phyloP scores from a whole-genome alignment of 768 basidiomycete genomes.

The Lactarius trivialis region DNA sequence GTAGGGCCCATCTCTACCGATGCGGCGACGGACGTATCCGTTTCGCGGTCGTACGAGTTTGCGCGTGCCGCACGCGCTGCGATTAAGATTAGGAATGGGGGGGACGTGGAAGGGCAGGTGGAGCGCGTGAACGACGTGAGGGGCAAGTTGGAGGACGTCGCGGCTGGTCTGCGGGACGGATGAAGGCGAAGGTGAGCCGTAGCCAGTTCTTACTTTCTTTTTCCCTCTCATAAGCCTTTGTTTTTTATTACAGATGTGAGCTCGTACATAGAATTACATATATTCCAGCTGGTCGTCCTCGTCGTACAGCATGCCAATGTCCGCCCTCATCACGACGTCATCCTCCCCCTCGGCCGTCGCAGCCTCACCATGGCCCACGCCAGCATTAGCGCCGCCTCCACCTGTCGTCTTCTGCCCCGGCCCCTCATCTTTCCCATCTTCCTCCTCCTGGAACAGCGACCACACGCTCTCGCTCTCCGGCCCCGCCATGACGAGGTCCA shows the following conservation, averaged over 20 bases:
- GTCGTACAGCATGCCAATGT: neutral
- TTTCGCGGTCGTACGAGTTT: conserved; percentile 55
- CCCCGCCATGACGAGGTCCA: conserved; percentile 30
- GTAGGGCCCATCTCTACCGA: neutral
- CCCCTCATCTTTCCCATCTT: neutral
- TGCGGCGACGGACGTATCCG: conserved; percentile 31
- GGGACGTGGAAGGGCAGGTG: conserved; percentile 48
- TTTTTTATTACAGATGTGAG: no score
- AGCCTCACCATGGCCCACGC: neutral
- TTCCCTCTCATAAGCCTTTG: no score
- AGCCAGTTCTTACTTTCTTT: no score
- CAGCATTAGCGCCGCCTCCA: neutral
- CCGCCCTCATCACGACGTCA: neutral
- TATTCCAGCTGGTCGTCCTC: conserved; percentile 1
- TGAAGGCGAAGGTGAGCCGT: neutral
- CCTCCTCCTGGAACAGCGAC: conserved; percentile 28
- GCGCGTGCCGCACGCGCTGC: conserved; percentile 49
- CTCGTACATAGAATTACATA: neutral
- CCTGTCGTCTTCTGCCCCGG: neutral
- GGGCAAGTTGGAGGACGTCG: conserved; percentile 46
- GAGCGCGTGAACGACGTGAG: conserved; percentile 51
- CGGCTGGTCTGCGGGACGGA: conserved; percentile 27
- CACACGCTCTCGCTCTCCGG: conserved; percentile 30
- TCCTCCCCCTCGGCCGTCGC: neutral
- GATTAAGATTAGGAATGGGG: conserved; percentile 47